Base-by-base conservation (phyloP, 1,139 yeast species). In the Komagataea norvegica region DNA sequence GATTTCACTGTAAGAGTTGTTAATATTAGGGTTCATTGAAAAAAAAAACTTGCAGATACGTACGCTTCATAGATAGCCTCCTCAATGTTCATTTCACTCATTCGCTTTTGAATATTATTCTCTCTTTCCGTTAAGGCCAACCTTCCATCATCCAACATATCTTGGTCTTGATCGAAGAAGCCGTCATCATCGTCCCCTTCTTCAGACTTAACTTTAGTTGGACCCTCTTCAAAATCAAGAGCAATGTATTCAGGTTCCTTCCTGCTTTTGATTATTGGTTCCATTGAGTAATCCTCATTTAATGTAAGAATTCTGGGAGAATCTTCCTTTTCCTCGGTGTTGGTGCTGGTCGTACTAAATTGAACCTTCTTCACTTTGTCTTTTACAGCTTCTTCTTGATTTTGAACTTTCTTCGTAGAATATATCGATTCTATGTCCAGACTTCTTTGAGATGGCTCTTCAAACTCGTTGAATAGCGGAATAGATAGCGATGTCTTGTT, bases 51-150 rank as follows among this genome's bases (percentile, higher is more conserved):
- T n/a, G n/a, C n/a, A n/a, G n/a, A n/a, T 36, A 31, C 62, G 60
- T 40, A 56, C 56, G 60, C 54, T 15, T 58, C 60, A 25, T 59
- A 57, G 4, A 67, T 47, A 0, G 70, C 68, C 22, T 57, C 61
- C 32, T 62, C 62, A 29, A 71, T 68, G 30, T 67, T 72, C 39
- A 60, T 54, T 14, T 60, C 49, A n/a, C 51, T 44, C 29, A 49
- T 33, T 24, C 49, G 47, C 24, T 48, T 50, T 29, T 59, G 62
- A 6, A 49, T 30, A 3, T 41, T 39, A 10, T 41, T 34, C 28
- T 58, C 61, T 5, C 44, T 46, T 8, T 49, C 52, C 1, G 61
- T 59, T n/a, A 65, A 36, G 1, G 67, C 58, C 15, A 71, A 55
- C 34, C 61, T 51, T 8, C 60, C 60, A 22, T 61, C 63, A 23